A percentile compares a stretch with the other conserved stretches of the same genome.
phyloP scores from a whole-genome alignment of 345 rosid genomes.

The Luvunga scandens region DNA sequence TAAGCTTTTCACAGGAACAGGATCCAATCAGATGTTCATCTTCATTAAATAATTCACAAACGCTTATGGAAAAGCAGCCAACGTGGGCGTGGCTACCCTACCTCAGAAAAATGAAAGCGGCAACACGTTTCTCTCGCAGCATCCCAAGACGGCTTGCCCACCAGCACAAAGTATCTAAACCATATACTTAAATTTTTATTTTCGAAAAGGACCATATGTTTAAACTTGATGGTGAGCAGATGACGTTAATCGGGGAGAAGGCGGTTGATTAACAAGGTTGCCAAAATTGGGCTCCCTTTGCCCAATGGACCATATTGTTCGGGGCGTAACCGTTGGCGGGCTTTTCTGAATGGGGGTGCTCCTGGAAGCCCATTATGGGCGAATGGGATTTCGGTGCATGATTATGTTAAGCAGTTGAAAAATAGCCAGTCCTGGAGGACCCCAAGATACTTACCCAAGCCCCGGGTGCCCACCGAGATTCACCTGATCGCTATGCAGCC shows the following conservation, averaged over 20 bases:
- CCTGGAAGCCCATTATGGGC: slow-evolving; percentile 78
- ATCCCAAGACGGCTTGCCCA: slow-evolving; percentile 49
- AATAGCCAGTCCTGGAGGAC: slow-evolving; percentile 49
- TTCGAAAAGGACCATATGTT: no score
- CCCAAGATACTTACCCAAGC: slow-evolving; percentile 44
- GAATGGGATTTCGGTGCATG: slow-evolving; percentile 71
- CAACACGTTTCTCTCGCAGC: slow-evolving; percentile 62
- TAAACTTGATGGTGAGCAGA: slow-evolving; percentile 24
- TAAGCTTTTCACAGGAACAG: no score
- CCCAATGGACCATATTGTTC: slow-evolving; percentile 84
- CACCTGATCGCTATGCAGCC: slow-evolving; percentile 47
- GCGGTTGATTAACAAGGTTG: slow-evolving; percentile 54
- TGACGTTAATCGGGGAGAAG: slow-evolving; percentile 62
- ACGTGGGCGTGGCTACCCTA: no score
- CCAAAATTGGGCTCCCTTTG: slow-evolving; percentile 56
- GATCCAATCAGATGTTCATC: no score
- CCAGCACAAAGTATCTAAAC: slow-evolving; percentile 69
- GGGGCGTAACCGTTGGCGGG: slow-evolving; percentile 75
- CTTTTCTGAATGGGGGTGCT: slow-evolving; percentile 57
- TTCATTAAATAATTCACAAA: no score
- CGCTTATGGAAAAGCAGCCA: no score
- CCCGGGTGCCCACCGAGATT: slow-evolving; percentile 33
- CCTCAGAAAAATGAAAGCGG: slow-evolving; percentile 56
- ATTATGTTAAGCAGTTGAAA: slow-evolving; percentile 46
- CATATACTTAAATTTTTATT: slow-evolving; percentile 11